phyloP scores from a whole-genome alignment of 2,329 filamentous ascomycete genomes.

The Aspergillus costaricaensis region DNA sequence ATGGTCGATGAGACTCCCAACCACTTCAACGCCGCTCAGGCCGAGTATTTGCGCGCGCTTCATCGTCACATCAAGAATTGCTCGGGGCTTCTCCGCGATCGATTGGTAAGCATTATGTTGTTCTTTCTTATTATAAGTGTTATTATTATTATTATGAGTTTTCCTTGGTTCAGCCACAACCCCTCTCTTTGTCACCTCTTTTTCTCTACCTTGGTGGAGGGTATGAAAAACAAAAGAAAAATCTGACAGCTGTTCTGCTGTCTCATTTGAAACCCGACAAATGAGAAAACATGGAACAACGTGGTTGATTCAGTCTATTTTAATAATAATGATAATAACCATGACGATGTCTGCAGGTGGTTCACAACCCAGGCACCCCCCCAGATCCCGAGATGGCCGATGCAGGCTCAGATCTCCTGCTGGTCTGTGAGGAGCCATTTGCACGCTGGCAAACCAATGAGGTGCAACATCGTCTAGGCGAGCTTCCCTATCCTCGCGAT shows the following conservation, averaged over 20 bases:
- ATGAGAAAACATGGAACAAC: neutral
- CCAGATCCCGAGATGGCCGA: conserved; percentile 12
- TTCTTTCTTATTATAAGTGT: too few relatives aligned
- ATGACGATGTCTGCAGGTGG: conserved; percentile 8
- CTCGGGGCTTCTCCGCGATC: conserved; percentile 10
- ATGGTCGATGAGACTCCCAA: conserved; percentile 24
- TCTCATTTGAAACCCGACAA: neutral
- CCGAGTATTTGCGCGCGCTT: conserved; percentile 11
- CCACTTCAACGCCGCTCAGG: conserved; percentile 4
- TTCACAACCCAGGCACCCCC: conserved; percentile 22
- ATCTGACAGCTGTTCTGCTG: too few relatives aligned
- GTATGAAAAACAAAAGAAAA: too few relatives aligned
- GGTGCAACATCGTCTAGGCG: conserved; percentile 15
- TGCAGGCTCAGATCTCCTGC: conserved; percentile 13
- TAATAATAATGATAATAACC: too few relatives aligned
- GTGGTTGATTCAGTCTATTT: neutral
- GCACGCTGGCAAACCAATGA: conserved; percentile 14
- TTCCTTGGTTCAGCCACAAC: neutral
- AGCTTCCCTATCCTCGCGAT: conserved; percentile 11
- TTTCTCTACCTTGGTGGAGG: neutral
- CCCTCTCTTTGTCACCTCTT: neutral
- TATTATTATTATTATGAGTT: neutral
- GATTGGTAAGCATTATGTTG: conserved; percentile 12
- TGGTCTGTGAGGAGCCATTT: conserved; percentile 21
- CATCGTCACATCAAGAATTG: conserved; percentile 8